Evolutionary conservation across 2,329 filamentous ascomycete genomes (phyloP).

Genomic region (Talaromyces pinophilus): DNA sequence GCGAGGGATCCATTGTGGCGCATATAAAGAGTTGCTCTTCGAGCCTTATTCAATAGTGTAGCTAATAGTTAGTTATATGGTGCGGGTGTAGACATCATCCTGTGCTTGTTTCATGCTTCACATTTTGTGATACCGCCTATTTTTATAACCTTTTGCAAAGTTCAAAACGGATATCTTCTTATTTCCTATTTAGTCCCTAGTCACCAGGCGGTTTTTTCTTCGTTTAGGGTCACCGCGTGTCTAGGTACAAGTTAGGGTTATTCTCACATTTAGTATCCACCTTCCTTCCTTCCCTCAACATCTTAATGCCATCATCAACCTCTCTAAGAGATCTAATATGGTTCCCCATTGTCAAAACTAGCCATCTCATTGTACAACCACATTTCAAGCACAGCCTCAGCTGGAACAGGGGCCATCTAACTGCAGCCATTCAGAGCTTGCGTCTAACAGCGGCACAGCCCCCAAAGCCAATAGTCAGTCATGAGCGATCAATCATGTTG

Average conservation of each 20-base stretch:
- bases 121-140: neutral
- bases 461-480: neutral
- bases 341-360: neutral
- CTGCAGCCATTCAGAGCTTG: neutral
- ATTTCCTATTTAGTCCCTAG: neutral
- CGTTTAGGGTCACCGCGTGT: too few species aligned
- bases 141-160: neutral
- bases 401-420: neutral
- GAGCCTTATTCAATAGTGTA: too few species aligned
- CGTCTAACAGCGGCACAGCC: neutral
- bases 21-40: neutral
- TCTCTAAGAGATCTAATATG: neutral
- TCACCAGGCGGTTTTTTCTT: neutral
- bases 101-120: neutral
- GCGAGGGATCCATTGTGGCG: neutral
- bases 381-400: conserved; percentile 3
- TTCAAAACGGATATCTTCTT: neutral
- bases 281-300: neutral
- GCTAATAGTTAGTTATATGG: too few species aligned
- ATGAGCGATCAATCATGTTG: neutral
- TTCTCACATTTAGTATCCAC: neutral
- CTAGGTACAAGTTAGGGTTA: neutral
- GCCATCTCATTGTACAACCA: neutral
- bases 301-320: neutral
- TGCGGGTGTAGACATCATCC: neutral